phyloP scores from a whole-genome alignment of 2,329 filamentous ascomycete genomes.

The Colletotrichum abscissum region DNA sequence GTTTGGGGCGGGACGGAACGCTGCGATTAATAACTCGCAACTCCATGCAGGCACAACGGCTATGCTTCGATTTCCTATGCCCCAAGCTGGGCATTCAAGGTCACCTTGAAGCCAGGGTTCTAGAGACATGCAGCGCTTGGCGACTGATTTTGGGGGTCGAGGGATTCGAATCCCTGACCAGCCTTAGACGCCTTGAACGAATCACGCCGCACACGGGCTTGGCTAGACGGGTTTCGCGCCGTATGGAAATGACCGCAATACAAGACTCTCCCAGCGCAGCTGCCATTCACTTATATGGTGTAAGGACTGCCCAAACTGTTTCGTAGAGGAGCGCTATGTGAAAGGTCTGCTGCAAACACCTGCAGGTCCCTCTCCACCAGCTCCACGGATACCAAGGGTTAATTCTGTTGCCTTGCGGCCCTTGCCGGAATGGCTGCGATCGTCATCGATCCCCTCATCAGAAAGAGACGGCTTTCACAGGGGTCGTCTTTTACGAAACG shows the following conservation, averaged over 20 bases:
- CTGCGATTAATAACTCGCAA: conserved; percentile 4
- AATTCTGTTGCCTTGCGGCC: not conserved
- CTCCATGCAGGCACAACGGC: too few relatives aligned
- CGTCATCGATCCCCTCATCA: not conserved
- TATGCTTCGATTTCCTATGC: too few relatives aligned
- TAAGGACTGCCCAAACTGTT: too few relatives aligned
- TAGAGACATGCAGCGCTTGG: not conserved
- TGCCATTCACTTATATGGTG: not conserved
- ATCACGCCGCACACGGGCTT: not conserved
- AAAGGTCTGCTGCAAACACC: not conserved
- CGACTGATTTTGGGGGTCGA: not conserved
- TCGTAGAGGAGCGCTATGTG: not conserved
- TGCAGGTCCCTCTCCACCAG: not conserved
- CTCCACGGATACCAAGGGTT: not conserved
- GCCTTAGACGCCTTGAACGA: not conserved
- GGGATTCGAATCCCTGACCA: conserved; percentile 14
- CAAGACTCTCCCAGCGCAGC: not conserved
- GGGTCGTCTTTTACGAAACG: not conserved
- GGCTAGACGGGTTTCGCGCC: not conserved
- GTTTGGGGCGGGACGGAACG: not conserved
- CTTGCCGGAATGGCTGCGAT: not conserved
- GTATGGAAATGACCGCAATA: not conserved
- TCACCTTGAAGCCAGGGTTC: too few relatives aligned
- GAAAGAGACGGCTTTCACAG: too few relatives aligned
- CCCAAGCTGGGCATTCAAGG: not conserved